Conservation (phyloP, 2,329 filamentous ascomycete genomes). For the Raffaelea arxii region DNA sequence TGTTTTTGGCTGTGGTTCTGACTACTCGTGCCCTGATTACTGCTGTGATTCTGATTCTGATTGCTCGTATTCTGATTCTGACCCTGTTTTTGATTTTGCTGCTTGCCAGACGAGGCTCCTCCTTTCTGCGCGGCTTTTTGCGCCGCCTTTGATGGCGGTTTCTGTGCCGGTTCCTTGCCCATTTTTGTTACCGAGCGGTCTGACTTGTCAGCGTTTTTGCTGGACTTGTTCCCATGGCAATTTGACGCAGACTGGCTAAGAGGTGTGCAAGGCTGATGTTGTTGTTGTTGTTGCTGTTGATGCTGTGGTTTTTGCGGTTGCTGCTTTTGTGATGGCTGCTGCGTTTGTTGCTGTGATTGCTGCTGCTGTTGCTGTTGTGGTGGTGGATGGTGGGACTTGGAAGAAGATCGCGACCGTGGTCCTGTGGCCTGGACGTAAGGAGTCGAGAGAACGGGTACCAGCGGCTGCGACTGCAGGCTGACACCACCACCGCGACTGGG, state of each 20-base stretch:
- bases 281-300: conserved; percentile 32
- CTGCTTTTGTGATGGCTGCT: conserved; percentile 20
- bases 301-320: conserved; percentile 4
- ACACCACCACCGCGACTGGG: conserved; percentile 40
- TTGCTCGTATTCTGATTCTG: not conserved
- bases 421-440: conserved; percentile 43
- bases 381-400: conserved; percentile 46
- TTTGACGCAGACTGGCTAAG: conserved; percentile 24
- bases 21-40: not conserved
- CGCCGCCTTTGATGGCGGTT: too few species aligned
- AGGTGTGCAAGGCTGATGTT: conserved; percentile 7
- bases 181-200: conserved; percentile 51
- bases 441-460: conserved; percentile 44
- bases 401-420: conserved; percentile 47
- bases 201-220: conserved; percentile 46
- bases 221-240: conserved; percentile 57
- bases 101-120: not conserved
- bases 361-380: conserved; percentile 22
- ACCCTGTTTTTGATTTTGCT: conserved; percentile 21
- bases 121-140: conserved; percentile 21
- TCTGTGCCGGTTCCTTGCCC: conserved; percentile 38
- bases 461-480: conserved; percentile 45
- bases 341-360: conserved; percentile 29
- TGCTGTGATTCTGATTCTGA: not conserved
- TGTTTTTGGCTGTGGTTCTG: not conserved